Base-by-base conservation (phyloP, 2,329 filamentous ascomycete genomes). In the Aspergillus tanneri region DNA sequence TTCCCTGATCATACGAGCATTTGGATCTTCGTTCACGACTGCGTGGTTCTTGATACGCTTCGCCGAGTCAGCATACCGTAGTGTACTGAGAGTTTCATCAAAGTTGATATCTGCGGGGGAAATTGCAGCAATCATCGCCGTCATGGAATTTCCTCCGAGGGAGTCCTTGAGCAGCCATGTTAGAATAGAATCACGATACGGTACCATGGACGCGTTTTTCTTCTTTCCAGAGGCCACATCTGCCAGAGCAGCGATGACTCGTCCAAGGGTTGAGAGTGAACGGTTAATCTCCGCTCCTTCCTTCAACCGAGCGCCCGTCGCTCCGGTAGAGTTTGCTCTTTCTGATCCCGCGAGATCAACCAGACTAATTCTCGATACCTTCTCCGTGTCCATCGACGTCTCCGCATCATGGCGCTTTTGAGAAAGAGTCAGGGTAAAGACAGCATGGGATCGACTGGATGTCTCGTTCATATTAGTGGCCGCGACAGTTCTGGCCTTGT, bases 381-480 rank as follows among this genome's bases (percentile, higher is more conserved):
- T 96, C 71, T 99, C 95, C 62, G 92, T 88, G 61, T 91, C 90
- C 91, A 99, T 95, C 57, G 90, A 95, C 0, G 93, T 96, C 67
- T 96, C 90, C 2, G 82, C 76, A 66, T 99, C 93, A 65, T 87
- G 87, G 52, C 88, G 85, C 70, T 96, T 97, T 69, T 99, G 93
- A 0, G 90, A 96, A 38, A 99, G 77, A 64, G 92, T 97, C 45
- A 99, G 77, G 16, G 95, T 99, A 68, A 99, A 99, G 43, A 99
- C 95, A 32, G 93, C 93, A 71, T 99, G 93, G 67, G 92, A 97
- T 77, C 93, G 86, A 81, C 90, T 96, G 51, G 90, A 96, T 0
- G 95, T 99, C 72, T 97, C 93, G 77, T 99, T 99, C 93, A 99
- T 99, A 80, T 97, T 99, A 30, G 93, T 99, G 6, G 93, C 93